These are phyloP conservation scores for Penicillium chermesinum DNA, from an alignment of 495 filamentous ascomycete genomes.

Conservation along the genomic window DNA sequence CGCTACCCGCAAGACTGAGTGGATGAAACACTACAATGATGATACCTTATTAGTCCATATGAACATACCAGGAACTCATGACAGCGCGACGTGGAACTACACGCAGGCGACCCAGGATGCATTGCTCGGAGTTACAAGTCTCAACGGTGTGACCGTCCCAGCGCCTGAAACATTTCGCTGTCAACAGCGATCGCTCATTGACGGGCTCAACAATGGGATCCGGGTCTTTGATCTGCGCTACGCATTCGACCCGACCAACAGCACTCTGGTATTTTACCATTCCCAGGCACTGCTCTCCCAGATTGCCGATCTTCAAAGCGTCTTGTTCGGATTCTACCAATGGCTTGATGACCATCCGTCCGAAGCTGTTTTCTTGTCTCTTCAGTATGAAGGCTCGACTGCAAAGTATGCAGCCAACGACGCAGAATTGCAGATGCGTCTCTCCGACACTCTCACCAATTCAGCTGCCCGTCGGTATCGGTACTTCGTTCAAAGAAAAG, in stretches of 20 bases:
- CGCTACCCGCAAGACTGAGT: constrained; percentile 24
- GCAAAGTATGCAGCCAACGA: constrained; percentile 25
- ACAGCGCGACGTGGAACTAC: constrained; percentile 54
- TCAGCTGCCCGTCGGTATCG: constrained; percentile 30
- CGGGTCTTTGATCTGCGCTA: constrained; percentile 50
- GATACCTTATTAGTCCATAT: constrained; percentile 39
- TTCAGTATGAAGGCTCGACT: constrained; percentile 35
- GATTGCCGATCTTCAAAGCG: constrained; percentile 39
- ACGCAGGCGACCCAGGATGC: constrained; percentile 36
- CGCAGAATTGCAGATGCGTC: constrained; percentile 27
- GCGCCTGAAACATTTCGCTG: constrained; percentile 36
- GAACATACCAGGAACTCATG: constrained; percentile 52
- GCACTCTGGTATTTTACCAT: constrained; percentile 47
- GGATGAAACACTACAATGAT: constrained; percentile 46
- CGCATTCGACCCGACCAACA: constrained; percentile 42
- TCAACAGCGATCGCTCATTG: constrained; percentile 32
- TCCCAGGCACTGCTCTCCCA: constrained; percentile 40
- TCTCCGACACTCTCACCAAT: constrained; percentile 31
- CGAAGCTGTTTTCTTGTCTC: constrained; percentile 34
- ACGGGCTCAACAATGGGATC: constrained; percentile 42
- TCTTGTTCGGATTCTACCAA: constrained; percentile 45
- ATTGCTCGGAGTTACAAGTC: constrained; percentile 31
- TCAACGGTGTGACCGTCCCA: constrained; percentile 28
- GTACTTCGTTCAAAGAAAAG: constrained; percentile 36
- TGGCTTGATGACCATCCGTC: constrained; percentile 38